Conservation (phyloP, 257 asterid genomes). For the Voacanga thouarsii region DNA sequence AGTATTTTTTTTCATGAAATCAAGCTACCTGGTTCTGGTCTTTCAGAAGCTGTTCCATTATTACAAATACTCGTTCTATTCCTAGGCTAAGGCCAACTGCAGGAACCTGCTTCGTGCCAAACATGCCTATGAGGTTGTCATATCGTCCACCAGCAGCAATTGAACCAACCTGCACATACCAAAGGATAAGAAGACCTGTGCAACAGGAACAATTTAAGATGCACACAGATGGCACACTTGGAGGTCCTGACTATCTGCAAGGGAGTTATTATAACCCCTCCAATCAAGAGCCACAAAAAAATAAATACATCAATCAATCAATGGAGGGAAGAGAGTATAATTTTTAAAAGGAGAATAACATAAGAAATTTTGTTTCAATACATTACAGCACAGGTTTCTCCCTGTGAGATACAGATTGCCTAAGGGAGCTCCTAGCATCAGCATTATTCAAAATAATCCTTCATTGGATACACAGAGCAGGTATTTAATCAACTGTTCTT, state of each 20-base stretch:
- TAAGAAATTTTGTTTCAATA: background rate
- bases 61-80: constrained; percentile 84
- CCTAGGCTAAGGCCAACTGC: constrained; percentile 96
- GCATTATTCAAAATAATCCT: background rate
- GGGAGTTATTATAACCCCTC: background rate
- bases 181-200: background rate
- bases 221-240: background rate
- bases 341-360: background rate
- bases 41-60: constrained; percentile 75
- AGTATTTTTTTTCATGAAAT: background rate
- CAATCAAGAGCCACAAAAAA: background rate
- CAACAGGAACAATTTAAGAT: background rate
- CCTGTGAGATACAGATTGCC: background rate
- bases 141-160: constrained; percentile 99
- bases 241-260: background rate
- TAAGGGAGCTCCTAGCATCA: background rate
- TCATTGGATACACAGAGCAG: constrained; percentile 10
- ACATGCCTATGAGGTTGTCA: constrained; percentile 84
- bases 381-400: no score
- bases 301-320: no score
- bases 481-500: background rate
- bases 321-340: background rate
- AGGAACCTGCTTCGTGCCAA: constrained; percentile 79
- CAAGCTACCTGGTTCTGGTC: constrained; percentile 57
- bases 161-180: constrained; percentile 71